Percentiles rank a stretch among this genome's conserved stretches.
Evolutionary conservation across 2,329 filamentous ascomycete genomes (phyloP).

Genomic region (Verticillium klebahnii): DNA sequence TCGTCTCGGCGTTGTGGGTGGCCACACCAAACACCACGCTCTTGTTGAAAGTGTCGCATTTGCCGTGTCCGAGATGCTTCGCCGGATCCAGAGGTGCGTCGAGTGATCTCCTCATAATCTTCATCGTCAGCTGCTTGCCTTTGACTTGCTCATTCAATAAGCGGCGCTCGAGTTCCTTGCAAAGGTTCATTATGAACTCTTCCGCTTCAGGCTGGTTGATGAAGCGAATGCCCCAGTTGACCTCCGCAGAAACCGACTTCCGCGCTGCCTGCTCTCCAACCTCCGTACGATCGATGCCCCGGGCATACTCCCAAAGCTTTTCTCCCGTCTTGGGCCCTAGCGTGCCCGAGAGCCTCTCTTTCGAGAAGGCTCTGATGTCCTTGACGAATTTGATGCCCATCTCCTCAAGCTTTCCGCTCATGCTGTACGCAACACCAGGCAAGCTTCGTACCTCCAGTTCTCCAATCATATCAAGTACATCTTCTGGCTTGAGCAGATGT

Average conservation of each 20-base stretch:
- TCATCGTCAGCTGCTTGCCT: slow-evolving; percentile 85
- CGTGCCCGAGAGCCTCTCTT: slow-evolving; percentile 66
- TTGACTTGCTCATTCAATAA: slow-evolving; percentile 80
- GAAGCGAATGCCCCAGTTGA: slow-evolving; percentile 98
- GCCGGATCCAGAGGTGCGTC: slow-evolving; percentile 87
- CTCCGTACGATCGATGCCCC: slow-evolving; percentile 80
- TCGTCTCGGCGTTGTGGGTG: slow-evolving; percentile 66
- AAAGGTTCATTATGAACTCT: slow-evolving; percentile 81
- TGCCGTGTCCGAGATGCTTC: slow-evolving; percentile 92
- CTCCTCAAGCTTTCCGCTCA: slow-evolving; percentile 82
- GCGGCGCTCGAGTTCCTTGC: slow-evolving; percentile 76
- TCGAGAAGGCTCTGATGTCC: slow-evolving; percentile 73
- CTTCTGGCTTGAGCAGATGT: slow-evolving; percentile 78
- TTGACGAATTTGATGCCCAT: slow-evolving; percentile 77
- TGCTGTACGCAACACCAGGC: slow-evolving; percentile 88
- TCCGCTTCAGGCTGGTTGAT: slow-evolving; percentile 89
- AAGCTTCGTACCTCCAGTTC: slow-evolving; percentile 74
- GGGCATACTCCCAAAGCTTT: slow-evolving; percentile 83
- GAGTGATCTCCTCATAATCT: slow-evolving; percentile 82
- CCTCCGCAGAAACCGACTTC: slow-evolving; percentile 94
- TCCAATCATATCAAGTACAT: slow-evolving; percentile 71
- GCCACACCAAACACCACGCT: slow-evolving; percentile 77
- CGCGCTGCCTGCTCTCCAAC: slow-evolving; percentile 81
- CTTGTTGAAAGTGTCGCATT: slow-evolving; percentile 92
- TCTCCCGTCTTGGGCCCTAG: slow-evolving; percentile 91